These are phyloP conservation scores for Candida mesenterica DNA, from an alignment of 1,139 yeast genomes.

Conservation along the genomic window DNA sequence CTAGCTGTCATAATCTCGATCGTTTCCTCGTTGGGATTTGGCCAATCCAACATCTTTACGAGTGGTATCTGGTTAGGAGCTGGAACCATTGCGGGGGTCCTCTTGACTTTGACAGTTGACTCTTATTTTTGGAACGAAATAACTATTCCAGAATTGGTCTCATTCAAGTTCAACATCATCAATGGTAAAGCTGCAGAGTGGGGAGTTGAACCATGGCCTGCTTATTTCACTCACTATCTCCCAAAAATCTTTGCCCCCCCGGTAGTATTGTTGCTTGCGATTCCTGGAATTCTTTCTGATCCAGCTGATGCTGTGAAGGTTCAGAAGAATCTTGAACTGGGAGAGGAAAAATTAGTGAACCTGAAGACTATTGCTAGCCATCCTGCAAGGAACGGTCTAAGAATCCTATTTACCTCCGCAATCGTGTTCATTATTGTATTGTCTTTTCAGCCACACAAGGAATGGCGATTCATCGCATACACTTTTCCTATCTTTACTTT, in stretches of 20 bases:
- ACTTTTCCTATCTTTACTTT: conserved; percentile 66
- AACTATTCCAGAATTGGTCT: conserved; percentile 68
- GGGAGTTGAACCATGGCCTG: conserved; percentile 77
- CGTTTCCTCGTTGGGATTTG: conserved; percentile 41
- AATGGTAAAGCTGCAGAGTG: conserved; percentile 71
- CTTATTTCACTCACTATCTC: conserved; percentile 56
- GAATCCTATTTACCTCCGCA: conserved; percentile 41
- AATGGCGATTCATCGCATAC: conserved; percentile 90
- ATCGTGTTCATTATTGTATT: conserved; percentile 54
- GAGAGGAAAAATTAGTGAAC: too few relatives aligned
- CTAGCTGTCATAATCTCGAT: conserved; percentile 48
- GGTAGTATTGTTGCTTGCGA: conserved; percentile 45
- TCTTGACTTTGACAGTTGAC: conserved; percentile 55
- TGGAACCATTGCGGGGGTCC: conserved; percentile 58
- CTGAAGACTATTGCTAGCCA: too few relatives aligned
- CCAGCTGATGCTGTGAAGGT: conserved; percentile 26
- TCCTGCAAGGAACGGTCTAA: conserved; percentile 38
- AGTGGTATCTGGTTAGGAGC: conserved; percentile 40
- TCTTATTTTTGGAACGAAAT: conserved; percentile 69
- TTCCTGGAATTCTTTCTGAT: conserved; percentile 43
- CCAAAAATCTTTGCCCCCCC: conserved; percentile 65
- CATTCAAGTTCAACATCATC: conserved; percentile 72
- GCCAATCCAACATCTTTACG: conserved; percentile 40
- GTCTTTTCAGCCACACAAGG: conserved; percentile 89
- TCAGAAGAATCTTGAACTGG: too few relatives aligned